A percentile compares a stretch with the other conserved stretches of the same genome.
Conservation (phyloP, 2,329 filamentous ascomycete species). For the Cladophialophora carrionii region DNA sequence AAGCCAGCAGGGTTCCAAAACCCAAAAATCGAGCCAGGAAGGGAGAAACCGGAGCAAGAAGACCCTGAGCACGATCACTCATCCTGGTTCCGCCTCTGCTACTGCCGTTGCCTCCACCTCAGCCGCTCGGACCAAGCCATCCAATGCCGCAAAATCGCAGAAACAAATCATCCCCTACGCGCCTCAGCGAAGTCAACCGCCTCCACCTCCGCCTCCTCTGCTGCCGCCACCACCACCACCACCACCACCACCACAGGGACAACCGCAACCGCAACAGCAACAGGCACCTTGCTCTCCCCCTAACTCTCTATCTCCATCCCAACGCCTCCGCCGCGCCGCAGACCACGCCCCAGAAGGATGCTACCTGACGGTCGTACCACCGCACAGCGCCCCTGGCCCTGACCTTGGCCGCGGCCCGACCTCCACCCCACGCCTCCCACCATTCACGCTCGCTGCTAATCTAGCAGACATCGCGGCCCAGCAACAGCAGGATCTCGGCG, state of each 20-base stretch:
- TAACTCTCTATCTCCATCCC: not conserved
- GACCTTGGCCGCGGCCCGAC: too few species aligned
- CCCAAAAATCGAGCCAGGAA: not conserved
- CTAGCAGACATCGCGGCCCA: not conserved
- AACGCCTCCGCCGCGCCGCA: not conserved
- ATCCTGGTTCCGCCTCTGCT: not conserved
- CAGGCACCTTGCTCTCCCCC: not conserved
- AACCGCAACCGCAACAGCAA: not conserved
- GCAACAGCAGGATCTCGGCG: not conserved
- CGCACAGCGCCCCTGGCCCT: not conserved
- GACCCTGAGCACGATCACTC: not conserved
- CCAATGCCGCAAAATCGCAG: not conserved
- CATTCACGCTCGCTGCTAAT: not conserved
- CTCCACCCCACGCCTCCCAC: too few species aligned
- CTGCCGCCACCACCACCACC: not conserved
- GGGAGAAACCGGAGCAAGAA: not conserved
- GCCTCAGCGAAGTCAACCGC: not conserved
- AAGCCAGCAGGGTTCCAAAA: not conserved
- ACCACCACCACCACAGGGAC: not conserved
- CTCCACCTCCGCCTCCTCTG: not conserved
- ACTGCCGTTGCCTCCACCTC: not conserved
- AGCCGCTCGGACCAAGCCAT: not conserved
- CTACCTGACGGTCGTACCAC: not conserved
- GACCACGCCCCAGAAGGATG: not conserved
- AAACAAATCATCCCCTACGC: not conserved